Base-by-base conservation (phyloP, 192 early-diverging fungal species). In the Linderina pennispora region DNA sequence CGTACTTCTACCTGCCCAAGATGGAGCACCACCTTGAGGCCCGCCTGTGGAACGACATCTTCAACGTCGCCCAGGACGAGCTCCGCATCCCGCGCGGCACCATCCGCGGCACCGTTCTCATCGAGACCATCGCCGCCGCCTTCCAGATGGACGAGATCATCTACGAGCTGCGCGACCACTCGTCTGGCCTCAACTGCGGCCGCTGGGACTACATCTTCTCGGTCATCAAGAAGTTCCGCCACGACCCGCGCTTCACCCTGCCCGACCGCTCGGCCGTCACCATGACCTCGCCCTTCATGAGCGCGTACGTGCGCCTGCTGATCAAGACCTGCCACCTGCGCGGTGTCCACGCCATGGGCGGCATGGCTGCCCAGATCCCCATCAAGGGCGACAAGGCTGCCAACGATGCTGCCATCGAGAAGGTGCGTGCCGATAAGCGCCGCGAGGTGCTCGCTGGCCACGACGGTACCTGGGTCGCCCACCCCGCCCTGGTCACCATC, bases 61-160 rank as follows among this genome's bases (percentile, higher is more conserved):
- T 98, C 80, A 94, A 94, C 76, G 68, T 90, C 15, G 72, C 92
- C 18, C 95, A 98, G 74, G 95, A 98, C 71, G 78, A 83, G 68
- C 56, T 94, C 42, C 78, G 71, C 43, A 71, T 98, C 32, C 90
- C 91, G 22, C 88, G 92, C 45, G 95, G 95, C 16, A 96, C 92
- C 48, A 94, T 98, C 61, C 91, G 95, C 62, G 92, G 80, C 32
- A 98, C 95, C 15, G 91, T 93, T 23, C 76, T 98, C 56, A 98
- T 98, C 54, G 95, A 98, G 74, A 98, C 95, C 43, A 94, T 98
- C 65, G 74, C 92, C 36, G 95, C 90, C 5, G 84, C 92, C 24
- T 98, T 90, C 66, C 91, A 98, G 76, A 98, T 98, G 95, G 95
- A 98, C 54, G 95, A 98, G 76, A 94, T 98, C 62, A 98, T 98